Base-by-base conservation (phyloP, 495 filamentous ascomycete species). In the Aspergillus saccharolyticus region DNA sequence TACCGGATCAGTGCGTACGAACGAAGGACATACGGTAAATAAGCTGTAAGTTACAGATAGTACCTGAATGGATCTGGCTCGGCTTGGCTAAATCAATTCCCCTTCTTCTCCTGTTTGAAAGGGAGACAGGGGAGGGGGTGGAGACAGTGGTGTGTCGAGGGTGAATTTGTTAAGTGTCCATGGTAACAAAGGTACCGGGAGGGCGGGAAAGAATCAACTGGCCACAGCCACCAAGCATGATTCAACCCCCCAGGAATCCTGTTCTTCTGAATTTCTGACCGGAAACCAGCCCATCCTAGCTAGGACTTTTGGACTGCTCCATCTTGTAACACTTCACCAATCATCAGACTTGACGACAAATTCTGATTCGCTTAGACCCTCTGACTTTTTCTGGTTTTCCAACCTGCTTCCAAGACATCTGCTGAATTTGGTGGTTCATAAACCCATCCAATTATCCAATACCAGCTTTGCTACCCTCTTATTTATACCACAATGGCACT, bases 301-400 rank as follows among this genome's bases (percentile, higher is more conserved):
- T n/a, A n/a, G 33, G 2, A 5, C n/a, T 42, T n/a, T 42, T 55
- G 55, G 52, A 49, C 44, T 12, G 25, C 59, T 52, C 51, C 50
- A 52, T 57, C 45, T 4, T 55, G 59, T 62, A 51, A 47, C 59
- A 57, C 59, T 16, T 62, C 42, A 42, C 55, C 59, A 58, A 62
- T 62, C 20, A 44, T 21, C 44, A 46, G 19, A 3, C 20, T 18
- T 21, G 19, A 17, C 15, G 4, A 7, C 46, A 12, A 18, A 19
- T 30, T 21, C 30, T 61, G 54, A 57, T 61, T 58, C 56, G 56
- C 47, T 30, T 24, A 28, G 15, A 2, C 47, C 43, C 43, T 45
- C 17, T 19, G 16, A 17, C 39, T n/a, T 47, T 25, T 8, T 15
- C 18, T 30, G 30, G n/a, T 39, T 20, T 15, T 51, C 45, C 45